These are phyloP conservation scores for Tulasnella sp. DNA, from an alignment of 768 basidiomycete genomes.

Conservation along the genomic window DNA sequence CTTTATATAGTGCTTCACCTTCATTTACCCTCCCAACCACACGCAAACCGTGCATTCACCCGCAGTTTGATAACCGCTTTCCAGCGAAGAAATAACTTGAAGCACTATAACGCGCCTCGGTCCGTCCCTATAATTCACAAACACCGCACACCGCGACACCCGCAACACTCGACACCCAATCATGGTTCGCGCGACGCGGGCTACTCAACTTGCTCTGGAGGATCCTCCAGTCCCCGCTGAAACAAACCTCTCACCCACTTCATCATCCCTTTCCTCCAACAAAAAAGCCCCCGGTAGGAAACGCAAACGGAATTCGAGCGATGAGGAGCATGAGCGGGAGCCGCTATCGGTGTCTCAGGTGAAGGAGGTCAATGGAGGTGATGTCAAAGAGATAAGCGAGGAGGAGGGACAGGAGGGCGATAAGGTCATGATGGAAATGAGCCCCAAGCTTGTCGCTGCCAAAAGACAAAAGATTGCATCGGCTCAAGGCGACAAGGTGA, in stretches of 20 bases:
- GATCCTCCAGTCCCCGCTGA: neutral
- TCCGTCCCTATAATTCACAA: too few species aligned
- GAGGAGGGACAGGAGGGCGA: constrained; percentile 6
- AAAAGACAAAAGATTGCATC: constrained; percentile 8
- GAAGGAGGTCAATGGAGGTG: neutral
- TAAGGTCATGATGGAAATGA: constrained; percentile 5
- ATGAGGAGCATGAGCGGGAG: constrained; percentile 3
- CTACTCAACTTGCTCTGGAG: constrained; percentile 11
- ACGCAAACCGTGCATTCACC: too few species aligned
- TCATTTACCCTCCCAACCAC: too few species aligned
- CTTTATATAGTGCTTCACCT: too few species aligned
- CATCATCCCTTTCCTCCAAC: neutral
- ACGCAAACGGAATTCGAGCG: constrained; percentile 6
- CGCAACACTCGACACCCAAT: neutral
- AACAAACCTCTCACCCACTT: neutral
- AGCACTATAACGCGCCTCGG: too few species aligned
- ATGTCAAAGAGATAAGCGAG: neutral
- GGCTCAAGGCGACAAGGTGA: constrained; percentile 2
- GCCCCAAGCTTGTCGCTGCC: neutral
- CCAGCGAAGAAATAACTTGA: too few species aligned
- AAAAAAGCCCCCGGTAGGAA: constrained; percentile 2
- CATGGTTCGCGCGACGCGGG: constrained; percentile 16
- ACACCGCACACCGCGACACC: neutral
- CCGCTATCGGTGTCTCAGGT: neutral
- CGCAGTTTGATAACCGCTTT: too few species aligned